Conservation (phyloP, 75 land plant genomes). For the Cupressus sempervirens region DNA sequence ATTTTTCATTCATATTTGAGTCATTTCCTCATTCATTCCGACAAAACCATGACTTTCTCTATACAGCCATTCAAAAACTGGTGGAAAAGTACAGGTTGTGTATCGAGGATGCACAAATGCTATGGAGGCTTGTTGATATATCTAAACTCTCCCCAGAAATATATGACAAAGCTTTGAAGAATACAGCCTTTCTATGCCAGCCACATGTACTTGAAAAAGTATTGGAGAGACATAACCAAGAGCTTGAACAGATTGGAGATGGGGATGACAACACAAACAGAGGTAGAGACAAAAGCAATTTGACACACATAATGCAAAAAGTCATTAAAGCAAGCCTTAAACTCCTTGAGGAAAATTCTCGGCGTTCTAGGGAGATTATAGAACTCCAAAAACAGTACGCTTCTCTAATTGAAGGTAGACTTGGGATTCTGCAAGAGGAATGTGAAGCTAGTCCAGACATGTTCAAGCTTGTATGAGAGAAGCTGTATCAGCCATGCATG, state of each 20-base stretch:
- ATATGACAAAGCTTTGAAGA: constrained; percentile 34
- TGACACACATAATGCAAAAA: constrained; percentile 44
- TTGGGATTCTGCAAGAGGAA: constrained; percentile 7
- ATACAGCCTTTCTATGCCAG: constrained; percentile 33
- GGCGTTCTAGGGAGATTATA: constrained; percentile 39
- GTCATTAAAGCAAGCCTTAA: constrained; percentile 48
- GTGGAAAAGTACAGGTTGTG: constrained; percentile 8
- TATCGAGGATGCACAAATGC: constrained; percentile 29
- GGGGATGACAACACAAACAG: constrained; percentile 11
- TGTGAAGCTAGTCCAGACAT: constrained; percentile 15
- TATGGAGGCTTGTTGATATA: constrained; percentile 39
- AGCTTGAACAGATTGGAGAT: constrained; percentile 29
- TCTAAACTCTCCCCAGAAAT: constrained; percentile 26
- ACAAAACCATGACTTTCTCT: constrained; percentile 33
- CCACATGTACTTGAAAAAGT: constrained; percentile 45
- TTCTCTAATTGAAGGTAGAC: constrained; percentile 25
- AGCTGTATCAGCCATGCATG: not conserved
- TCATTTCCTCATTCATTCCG: constrained; percentile 34
- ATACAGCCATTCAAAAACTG: constrained; percentile 34
- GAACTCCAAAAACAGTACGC: constrained; percentile 57
- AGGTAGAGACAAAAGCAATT: constrained; percentile 23
- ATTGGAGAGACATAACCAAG: constrained; percentile 34
- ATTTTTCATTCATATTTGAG: constrained; percentile 23
- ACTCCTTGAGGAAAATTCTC: constrained; percentile 44
- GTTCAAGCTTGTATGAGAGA: not conserved